Evolutionary conservation across 495 filamentous ascomycete genomes (phyloP).

Genomic region (Xylaria longipes): DNA sequence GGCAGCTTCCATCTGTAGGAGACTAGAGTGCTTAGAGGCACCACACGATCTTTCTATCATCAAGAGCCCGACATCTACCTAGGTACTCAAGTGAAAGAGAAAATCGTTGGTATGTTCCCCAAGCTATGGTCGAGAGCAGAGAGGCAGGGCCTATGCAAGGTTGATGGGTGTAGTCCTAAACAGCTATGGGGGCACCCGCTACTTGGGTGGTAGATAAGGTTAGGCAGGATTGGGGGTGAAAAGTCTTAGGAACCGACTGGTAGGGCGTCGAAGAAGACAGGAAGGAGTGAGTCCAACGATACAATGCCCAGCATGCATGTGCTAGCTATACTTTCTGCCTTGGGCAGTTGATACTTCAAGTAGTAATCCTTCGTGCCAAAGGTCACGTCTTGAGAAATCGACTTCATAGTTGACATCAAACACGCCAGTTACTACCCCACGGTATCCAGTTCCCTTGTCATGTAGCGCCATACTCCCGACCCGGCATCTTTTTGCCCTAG

Average conservation of each 20-base stretch:
- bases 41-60: slow-evolving; percentile 32
- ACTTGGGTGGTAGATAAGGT: background rate
- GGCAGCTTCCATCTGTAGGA: slow-evolving; percentile 31
- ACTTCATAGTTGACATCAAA: slow-evolving; percentile 17
- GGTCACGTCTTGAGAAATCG: background rate
- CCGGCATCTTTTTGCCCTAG: slow-evolving; percentile 10
- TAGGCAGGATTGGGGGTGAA: background rate
- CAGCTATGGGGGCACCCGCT: slow-evolving; percentile 26
- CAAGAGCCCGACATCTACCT: background rate
- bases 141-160: slow-evolving; percentile 35
- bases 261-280: slow-evolving; percentile 16
- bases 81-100: background rate
- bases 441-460: background rate
- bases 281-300: slow-evolving; percentile 26
- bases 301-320: slow-evolving; percentile 8
- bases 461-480: slow-evolving; percentile 7
- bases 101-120: background rate
- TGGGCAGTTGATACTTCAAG: background rate
- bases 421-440: slow-evolving; percentile 4
- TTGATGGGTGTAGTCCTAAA: slow-evolving; percentile 39
- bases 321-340: slow-evolving; percentile 10
- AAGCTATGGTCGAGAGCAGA: slow-evolving; percentile 24
- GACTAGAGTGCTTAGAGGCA: slow-evolving; percentile 33
- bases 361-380: slow-evolving; percentile 5
- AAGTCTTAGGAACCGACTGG: slow-evolving; percentile 1